Evolutionary conservation across 345 rosid species (phyloP).

Genomic region (Boechera stricta): DNA sequence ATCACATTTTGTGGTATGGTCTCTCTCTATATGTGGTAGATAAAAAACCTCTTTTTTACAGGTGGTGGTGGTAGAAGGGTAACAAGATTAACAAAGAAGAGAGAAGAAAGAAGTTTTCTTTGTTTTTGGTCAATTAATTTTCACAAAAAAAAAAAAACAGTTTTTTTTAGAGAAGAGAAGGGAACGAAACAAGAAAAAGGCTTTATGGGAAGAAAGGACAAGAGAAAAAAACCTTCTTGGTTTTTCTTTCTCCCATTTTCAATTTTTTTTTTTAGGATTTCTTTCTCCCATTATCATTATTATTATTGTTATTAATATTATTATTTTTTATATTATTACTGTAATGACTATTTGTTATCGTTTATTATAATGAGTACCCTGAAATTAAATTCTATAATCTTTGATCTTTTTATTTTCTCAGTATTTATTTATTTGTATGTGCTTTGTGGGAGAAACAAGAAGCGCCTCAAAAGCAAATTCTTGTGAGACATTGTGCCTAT

Average conservation of each 20-base stretch:
- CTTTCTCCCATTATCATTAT: slow-evolving; percentile 40
- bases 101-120: slow-evolving; percentile 28
- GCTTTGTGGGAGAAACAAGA: neutral
- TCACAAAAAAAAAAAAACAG: slow-evolving; percentile 10
- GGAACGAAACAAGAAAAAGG: slow-evolving; percentile 32
- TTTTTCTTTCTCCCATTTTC: slow-evolving; percentile 36
- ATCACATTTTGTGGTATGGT: slow-evolving; percentile 26
- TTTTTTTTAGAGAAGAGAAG: slow-evolving; percentile 32
- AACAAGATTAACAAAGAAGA: slow-evolving; percentile 50
- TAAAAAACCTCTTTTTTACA: slow-evolving; percentile 40
- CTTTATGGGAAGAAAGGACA: slow-evolving; percentile 33
- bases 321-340: slow-evolving; percentile 22
- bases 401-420: slow-evolving; percentile 8
- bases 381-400: slow-evolving; percentile 28
- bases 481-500: neutral
- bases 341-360: slow-evolving; percentile 32
- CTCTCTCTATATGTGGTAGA: slow-evolving; percentile 37
- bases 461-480: slow-evolving; percentile 5
- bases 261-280: slow-evolving; percentile 38
- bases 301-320: slow-evolving; percentile 35
- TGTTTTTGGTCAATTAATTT: slow-evolving; percentile 43
- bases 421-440: neutral
- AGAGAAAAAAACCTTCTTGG: slow-evolving; percentile 22
- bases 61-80: slow-evolving; percentile 44
- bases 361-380: slow-evolving; percentile 34